Percentiles rank a stretch among this genome's conserved stretches.
Evolutionary conservation across 768 basidiomycete genomes (phyloP).

Genomic region (Clitopilus hobsonii): DNA sequence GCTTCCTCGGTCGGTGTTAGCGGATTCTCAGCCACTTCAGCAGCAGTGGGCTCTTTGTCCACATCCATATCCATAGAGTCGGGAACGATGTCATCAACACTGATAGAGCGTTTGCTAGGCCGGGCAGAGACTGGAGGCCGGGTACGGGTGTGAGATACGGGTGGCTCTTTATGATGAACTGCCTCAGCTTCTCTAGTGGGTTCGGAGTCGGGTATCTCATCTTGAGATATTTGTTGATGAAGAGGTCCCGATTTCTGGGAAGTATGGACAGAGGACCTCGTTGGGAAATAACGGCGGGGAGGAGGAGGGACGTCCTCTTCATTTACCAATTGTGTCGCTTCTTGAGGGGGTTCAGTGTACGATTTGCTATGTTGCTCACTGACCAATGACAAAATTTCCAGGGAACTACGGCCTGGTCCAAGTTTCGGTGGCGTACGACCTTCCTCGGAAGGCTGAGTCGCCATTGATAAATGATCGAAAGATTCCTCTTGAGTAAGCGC

Average conservation of each 20-base stretch:
- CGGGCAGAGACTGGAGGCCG: background rate
- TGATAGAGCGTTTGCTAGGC: background rate
- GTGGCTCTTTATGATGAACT: background rate
- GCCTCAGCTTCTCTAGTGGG: conserved; percentile 29
- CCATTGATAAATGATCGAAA: too few relatives aligned
- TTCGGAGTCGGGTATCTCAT: conserved; percentile 64
- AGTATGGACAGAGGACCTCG: background rate
- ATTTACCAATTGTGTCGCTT: background rate
- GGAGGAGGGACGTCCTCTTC: background rate
- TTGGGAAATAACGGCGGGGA: background rate
- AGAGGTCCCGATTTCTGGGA: background rate
- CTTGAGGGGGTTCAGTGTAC: background rate
- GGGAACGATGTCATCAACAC: conserved; percentile 18
- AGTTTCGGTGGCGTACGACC: background rate
- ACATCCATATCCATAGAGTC: conserved; percentile 22
- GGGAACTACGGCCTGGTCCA: background rate
- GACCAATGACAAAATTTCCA: background rate
- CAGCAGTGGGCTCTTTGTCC: conserved; percentile 5
- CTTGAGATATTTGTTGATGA: conserved; percentile 15
- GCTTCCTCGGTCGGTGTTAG: background rate
- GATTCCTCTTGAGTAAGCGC: background rate
- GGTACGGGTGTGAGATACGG: background rate
- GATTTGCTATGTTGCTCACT: background rate
- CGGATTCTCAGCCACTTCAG: background rate
- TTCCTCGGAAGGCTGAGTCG: background rate